Percentiles rank a stretch among this genome's conserved stretches.
These are phyloP conservation scores for thale cress (Arabidopsis thaliana) DNA, from an alignment of 345 rosid genomes.

Conservation along the genomic window DNA sequence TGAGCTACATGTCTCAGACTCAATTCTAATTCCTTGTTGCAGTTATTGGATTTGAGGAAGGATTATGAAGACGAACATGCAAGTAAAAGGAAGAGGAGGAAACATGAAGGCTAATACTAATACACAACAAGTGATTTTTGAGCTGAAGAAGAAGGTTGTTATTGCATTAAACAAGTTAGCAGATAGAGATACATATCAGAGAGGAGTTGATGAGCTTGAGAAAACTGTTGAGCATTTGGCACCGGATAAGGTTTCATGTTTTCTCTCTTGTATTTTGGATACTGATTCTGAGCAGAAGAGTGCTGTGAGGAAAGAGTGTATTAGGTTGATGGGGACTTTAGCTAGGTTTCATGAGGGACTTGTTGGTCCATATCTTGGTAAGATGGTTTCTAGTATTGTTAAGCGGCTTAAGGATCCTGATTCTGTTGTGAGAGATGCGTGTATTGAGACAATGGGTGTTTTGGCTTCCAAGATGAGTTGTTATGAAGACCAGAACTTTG, in stretches of 20 bases:
- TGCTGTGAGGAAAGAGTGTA: constrained; percentile 72
- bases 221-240: constrained; percentile 62
- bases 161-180: constrained; percentile 82
- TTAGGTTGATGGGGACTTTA: constrained; percentile 68
- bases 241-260: constrained; percentile 63
- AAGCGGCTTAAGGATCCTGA: constrained; percentile 93
- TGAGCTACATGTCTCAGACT: not conserved
- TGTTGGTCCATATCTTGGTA: constrained; percentile 57
- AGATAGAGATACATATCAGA: constrained; percentile 84
- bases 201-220: constrained; percentile 84
- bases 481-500: constrained; percentile 49
- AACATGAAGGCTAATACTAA: constrained; percentile 50
- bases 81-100: constrained; percentile 54
- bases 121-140: constrained; percentile 58
- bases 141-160: constrained; percentile 76
- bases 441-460: constrained; percentile 75
- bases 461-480: constrained; percentile 65
- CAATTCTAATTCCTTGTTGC: not conserved
- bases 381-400: constrained; percentile 77
- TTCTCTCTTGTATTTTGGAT: constrained; percentile 80
- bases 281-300: constrained; percentile 76
- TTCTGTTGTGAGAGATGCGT: constrained; percentile 85
- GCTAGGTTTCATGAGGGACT: constrained; percentile 60
- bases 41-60: constrained; percentile 15
- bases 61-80: constrained; percentile 55